Evolutionary conservation across 2,329 filamentous ascomycete species (phyloP), one percentile per base, ranked within the genome.

Genomic region (Sordariomycetes sp.): DNA sequence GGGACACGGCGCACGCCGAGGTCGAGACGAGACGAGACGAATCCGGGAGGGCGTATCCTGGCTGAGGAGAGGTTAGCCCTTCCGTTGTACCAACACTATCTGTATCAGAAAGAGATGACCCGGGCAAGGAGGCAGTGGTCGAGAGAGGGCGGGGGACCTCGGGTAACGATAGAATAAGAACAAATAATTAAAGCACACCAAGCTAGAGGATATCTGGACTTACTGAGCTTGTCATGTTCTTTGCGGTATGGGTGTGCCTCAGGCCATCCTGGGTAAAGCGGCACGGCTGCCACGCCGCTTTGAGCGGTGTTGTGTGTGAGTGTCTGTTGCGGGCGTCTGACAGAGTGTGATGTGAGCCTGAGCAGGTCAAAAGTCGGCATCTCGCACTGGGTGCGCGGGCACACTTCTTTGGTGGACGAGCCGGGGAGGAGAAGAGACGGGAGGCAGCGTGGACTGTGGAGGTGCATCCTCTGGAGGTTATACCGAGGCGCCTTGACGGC

Each of bases 91-190:
- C 48, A 55, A 8, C 15, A 52, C 8, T 52, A 52, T 39, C 17
- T 52, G 34, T 56, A 56, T 52, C 50, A 48, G 50, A 35, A 35
- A 56, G 42, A 50, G 25, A 25, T 48, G 55, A 56, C 48, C 48
- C 48, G 28, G 55, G 55, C 55, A 42, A 24, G 55, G 50, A 17
- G 54, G 54, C 54, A 56, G 36, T 22, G 54, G 45, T 56, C 45
- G 13, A 48, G 45, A 48, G 45, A 20, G 24, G 28, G 42, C 28
- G 17, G 13, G 15, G 48, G 42, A 17, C 12, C 25, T 25, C 17
- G 8, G 22, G n/a, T 24, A 50, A 7, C n/a, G 45, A 50, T 50
- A 50, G 22, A 50, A 22, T 50, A 50, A 50, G 12, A 50, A 50
- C 12, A 24, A 50, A 22, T 22, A 50, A 22, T 22, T 24, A 8